phyloP scores from a whole-genome alignment of 768 basidiomycete genomes.

The Trichaptum fuscoviolaceum region DNA sequence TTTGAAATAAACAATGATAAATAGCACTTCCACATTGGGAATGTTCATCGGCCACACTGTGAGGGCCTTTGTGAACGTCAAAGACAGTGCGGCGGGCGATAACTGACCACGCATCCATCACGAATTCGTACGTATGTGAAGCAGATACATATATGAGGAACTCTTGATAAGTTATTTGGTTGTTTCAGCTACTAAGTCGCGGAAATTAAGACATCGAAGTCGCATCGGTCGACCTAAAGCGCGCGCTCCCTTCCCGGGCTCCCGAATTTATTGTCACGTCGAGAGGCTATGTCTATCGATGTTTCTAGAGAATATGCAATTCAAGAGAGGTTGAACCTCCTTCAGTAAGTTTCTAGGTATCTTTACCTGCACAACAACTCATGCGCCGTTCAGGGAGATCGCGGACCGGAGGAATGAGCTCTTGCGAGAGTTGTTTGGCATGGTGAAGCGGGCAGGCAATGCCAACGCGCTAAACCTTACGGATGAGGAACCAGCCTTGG shows the following conservation, averaged over 20 bases:
- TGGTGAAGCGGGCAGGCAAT: slow-evolving; percentile 51
- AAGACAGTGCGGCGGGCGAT: neutral
- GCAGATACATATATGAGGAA: neutral
- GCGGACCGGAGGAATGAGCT: slow-evolving; percentile 62
- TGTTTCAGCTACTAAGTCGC: neutral
- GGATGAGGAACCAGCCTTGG: slow-evolving; percentile 25
- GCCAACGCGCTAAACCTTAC: slow-evolving; percentile 33
- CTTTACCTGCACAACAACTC: neutral
- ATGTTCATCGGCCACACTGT: neutral
- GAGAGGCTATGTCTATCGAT: neutral
- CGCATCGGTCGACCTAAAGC: neutral
- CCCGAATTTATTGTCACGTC: neutral
- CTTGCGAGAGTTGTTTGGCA: slow-evolving; percentile 63
- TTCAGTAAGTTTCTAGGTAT: neutral
- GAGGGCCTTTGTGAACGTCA: neutral
- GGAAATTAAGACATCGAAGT: neutral
- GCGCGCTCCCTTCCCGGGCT: neutral
- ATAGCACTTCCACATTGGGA: neutral
- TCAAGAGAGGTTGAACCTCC: neutral
- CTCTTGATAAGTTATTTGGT: neutral
- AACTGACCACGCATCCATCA: neutral
- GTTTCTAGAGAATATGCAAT: neutral
- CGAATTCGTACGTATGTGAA: neutral
- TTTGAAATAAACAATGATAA: neutral
- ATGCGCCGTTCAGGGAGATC: slow-evolving; percentile 42